Base-by-base conservation (phyloP, 176 grass and related monocot species). In the Musa acuminata region DNA sequence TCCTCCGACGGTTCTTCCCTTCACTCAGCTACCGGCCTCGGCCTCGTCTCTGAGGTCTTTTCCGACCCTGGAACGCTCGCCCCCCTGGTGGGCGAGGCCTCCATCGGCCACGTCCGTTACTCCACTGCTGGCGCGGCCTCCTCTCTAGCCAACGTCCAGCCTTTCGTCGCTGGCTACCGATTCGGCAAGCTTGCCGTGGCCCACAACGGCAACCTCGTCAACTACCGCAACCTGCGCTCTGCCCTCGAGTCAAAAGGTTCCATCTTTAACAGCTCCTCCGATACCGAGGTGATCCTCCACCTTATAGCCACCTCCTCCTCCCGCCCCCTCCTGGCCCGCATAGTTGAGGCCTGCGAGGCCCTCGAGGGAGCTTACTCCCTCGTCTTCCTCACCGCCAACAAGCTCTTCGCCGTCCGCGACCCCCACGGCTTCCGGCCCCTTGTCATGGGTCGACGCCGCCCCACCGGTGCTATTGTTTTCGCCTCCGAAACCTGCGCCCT, bases 211-310 rank as follows among this genome's bases (percentile, higher is more conserved):
- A 96, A 92, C 80, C 88, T 92, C 53, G 87, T 90, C 1, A 92
- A 92, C 79, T 92, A 96, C 84, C 63, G 62, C 8, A 71, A 77
- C 55, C 85, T 96, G 53, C 87, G 82, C 51, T 72, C 72, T 69
- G 74, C 55, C 63, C 85, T 96, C 11, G 93, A 96, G 83, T 84
- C 81, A 11, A 80, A 84, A 10, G 89, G 93, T 8, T 96, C 89
- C 48, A 96, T 96, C 78, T 96, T 96, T 52, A 96, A 92, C 72
- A 88, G 87, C 62, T 88, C 89, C 51, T 96, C 89, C 16, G 89
- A 96, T 80, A 96, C 93, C 11, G 93, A 96, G 93, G 89, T 96
- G 13, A 87, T 96, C 82, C 83, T 86, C 60, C 92, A 96, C 81
- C 89, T 96, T 67, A 96, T 96, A 82, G 89, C 92, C 16, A 85